phyloP scores from a whole-genome alignment of 2,329 filamentous ascomycete genomes.

The Capronia americana region DNA sequence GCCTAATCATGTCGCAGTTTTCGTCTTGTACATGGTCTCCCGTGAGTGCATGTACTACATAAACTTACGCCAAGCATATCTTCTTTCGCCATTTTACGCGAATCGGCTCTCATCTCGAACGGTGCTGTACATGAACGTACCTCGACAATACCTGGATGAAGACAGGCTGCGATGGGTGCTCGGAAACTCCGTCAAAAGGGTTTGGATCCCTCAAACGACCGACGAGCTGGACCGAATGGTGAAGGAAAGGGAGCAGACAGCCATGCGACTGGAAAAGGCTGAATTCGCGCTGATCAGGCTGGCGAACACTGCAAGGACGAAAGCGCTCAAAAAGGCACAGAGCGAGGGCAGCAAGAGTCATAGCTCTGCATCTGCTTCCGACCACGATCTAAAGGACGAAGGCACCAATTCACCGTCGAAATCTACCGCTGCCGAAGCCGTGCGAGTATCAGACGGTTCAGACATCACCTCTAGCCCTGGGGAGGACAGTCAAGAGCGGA shows the following conservation, averaged over 20 bases:
- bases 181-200: conserved; percentile 75
- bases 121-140: conserved; percentile 85
- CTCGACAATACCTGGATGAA: conserved; percentile 76
- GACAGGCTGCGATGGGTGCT: conserved; percentile 77
- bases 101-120: conserved; percentile 86
- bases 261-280: conserved; percentile 78
- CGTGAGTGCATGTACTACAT: conserved; percentile 90
- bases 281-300: conserved; percentile 82
- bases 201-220: conserved; percentile 83
- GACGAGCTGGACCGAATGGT: conserved; percentile 79
- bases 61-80: conserved; percentile 88
- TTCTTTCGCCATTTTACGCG: conserved; percentile 81
- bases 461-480: neutral
- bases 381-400: conserved; percentile 60
- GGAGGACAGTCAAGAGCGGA: conserved; percentile 3
- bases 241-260: conserved; percentile 76
- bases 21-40: conserved; percentile 84
- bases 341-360: conserved; percentile 59
- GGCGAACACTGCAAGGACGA: conserved; percentile 73
- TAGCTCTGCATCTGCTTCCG: conserved; percentile 67
- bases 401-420: conserved; percentile 62
- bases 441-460: conserved; percentile 9
- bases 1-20: conserved; percentile 53
- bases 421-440: conserved; percentile 63
- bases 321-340: conserved; percentile 53